phyloP scores from a whole-genome alignment of 1,284 basidiomycete genomes.

The Chalciporus sp. region DNA sequence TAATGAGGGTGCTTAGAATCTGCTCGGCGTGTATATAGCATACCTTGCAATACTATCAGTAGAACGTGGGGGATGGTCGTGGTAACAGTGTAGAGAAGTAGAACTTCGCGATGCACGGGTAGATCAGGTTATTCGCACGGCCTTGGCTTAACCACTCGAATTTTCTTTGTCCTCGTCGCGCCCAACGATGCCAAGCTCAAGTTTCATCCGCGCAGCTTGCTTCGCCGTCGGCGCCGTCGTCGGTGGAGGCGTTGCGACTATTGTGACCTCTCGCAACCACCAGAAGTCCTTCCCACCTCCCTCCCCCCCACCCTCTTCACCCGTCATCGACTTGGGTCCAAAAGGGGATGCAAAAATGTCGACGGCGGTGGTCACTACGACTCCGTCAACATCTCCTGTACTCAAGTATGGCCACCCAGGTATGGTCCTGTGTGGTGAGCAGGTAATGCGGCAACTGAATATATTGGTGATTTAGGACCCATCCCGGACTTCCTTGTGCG shows the following conservation, averaged over 20 bases:
- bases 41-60: too few relatives aligned
- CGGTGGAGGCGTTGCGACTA: conserved; percentile 66
- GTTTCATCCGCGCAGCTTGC: conserved; percentile 61
- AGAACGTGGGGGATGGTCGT: too few relatives aligned
- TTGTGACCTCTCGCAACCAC: conserved; percentile 38
- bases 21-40: too few relatives aligned
- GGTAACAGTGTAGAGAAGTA: too few relatives aligned
- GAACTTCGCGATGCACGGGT: too few relatives aligned
- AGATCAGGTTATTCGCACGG: neutral
- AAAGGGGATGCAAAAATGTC: conserved; percentile 38
- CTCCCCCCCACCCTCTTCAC: conserved; percentile 17
- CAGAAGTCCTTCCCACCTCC: conserved; percentile 19
- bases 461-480: conserved; percentile 60
- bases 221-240: conserved; percentile 73
- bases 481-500: conserved; percentile 79
- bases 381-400: conserved; percentile 37
- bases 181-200: conserved; percentile 43
- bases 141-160: neutral
- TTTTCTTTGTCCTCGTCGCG: neutral
- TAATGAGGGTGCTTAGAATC: too few relatives aligned
- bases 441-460: neutral
- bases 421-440: conserved; percentile 9
- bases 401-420: conserved; percentile 80
- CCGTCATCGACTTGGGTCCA: conserved; percentile 42
- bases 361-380: conserved; percentile 26